Evolutionary conservation across 192 early-diverging fungal species (phyloP).

Genomic region (Phycomyces nitens): DNA sequence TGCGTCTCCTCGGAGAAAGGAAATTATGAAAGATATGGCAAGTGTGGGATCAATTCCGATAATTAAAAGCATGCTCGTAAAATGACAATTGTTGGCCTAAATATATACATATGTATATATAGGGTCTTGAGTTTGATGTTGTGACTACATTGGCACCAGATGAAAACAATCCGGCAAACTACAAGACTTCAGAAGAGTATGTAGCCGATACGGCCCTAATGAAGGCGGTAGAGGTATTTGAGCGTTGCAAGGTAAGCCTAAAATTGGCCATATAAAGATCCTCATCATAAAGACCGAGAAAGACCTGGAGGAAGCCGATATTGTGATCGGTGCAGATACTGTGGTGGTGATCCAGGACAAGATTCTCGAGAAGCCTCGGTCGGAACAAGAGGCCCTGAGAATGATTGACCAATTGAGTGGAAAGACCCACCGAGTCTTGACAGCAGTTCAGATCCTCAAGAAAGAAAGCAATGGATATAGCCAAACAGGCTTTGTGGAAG

Average conservation of each 20-base stretch:
- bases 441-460: conserved; percentile 63
- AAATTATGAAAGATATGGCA: conserved; percentile 58
- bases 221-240: conserved; percentile 71
- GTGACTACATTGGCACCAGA: conserved; percentile 75
- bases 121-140: conserved; percentile 61
- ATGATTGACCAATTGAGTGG: conserved; percentile 62
- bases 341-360: conserved; percentile 58
- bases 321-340: conserved; percentile 85
- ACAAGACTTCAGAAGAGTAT: conserved; percentile 57
- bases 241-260: conserved; percentile 25
- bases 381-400: conserved; percentile 50
- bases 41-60: not conserved
- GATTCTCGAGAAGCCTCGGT: conserved; percentile 83
- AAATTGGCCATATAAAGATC: not conserved
- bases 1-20: conserved; percentile 74
- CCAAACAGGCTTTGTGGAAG: conserved; percentile 47
- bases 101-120: not conserved
- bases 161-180: conserved; percentile 66
- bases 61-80: not conserved
- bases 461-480: conserved; percentile 19
- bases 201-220: conserved; percentile 64
- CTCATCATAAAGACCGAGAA: not conserved
- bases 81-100: no score
- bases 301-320: conserved; percentile 33
- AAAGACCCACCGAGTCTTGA: conserved; percentile 67